Evolutionary conservation across 1,139 yeast species (phyloP), one percentile per base, ranked within the genome.

Genomic region (Suhomyces anneliseae): DNA sequence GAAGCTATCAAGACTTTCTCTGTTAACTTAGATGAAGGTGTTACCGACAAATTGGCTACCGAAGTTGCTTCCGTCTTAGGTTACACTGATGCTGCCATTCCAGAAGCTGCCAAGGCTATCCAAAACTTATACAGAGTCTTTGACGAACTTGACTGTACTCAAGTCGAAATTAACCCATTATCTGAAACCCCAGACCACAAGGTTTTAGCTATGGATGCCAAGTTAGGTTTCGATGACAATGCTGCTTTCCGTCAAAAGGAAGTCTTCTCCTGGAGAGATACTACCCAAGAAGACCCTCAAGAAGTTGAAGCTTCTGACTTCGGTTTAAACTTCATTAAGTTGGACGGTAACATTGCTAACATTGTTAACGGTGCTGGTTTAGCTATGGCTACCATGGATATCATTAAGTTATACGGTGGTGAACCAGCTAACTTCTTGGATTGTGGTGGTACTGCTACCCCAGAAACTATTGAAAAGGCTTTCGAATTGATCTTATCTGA

Each of bases 301-400:
- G 99, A 93, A 76, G 90, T 88, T 59, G 87, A 83, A 70, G 99
- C 99, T 56, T 79, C 95, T 62, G 76, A 88, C 70, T 87, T 85
- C 66, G 95, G 92, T 61, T 83, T 93, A 68, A 93, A 93, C 79
- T 95, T 93, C 71, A 95, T 93, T 78, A 93, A 95, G 79, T 85
- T 93, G 67, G 95, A 93, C 68, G 99, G 99, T 72, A 89, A 90
- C 80, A 92, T 93, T 66, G 99, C 99, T 64, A 93, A 97, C 79
- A 81, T 93, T 57, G 99, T 93, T 68, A 93, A 93, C 72, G 99
- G 99, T 78, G 99, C 99, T 50, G 99, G 99, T 74, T 83, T 93
- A 66, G 99, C 99, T 64, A 93, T 93, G 99, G 99, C 99, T 63
- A 93, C 99, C 58, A 92, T 93, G 98, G 99, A 93, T 74, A 95